Conservation (phyloP, 129 eudicot genomes). For the Helichrysum umbraculigerum region DNA sequence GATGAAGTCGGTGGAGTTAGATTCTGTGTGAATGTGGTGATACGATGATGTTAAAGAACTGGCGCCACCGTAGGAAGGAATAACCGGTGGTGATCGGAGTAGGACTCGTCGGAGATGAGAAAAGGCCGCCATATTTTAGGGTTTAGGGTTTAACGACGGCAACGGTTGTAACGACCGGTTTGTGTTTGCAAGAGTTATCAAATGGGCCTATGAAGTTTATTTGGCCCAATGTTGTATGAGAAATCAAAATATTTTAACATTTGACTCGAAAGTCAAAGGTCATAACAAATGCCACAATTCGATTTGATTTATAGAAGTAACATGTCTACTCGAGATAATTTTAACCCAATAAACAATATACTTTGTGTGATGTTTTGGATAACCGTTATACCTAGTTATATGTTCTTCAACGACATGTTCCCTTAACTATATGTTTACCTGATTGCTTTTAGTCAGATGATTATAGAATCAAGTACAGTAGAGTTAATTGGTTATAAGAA, state of each 20-base stretch:
- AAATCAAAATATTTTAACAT: too few species aligned
- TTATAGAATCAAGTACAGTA: too few species aligned
- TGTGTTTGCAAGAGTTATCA: background rate
- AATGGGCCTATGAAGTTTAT: background rate
- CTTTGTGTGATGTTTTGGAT: too few species aligned
- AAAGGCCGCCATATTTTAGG: conserved; percentile 41
- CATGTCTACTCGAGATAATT: too few species aligned
- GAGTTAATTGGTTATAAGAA: too few species aligned
- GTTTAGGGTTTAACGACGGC: background rate
- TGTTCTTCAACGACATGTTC: too few species aligned
- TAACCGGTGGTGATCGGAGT: conserved; percentile 33
- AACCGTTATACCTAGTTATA: too few species aligned
- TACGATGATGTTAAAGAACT: conserved; percentile 4
- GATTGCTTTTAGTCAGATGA: too few species aligned
- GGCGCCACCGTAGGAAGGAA: conserved; percentile 28
- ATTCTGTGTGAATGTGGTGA: conserved; percentile 18
- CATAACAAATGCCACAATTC: background rate
- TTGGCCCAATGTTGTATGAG: background rate
- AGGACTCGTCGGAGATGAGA: conserved; percentile 49
- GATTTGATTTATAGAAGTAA: too few species aligned
- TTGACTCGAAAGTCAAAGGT: background rate
- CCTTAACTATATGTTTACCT: too few species aligned
- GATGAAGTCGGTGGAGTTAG: conserved; percentile 22
- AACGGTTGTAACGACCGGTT: background rate
- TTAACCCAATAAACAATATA: too few species aligned